Evolutionary conservation across 2,329 filamentous ascomycete genomes (phyloP), one percentile per base, ranked within the genome.

Genomic region (Xylariaceae sp.): DNA sequence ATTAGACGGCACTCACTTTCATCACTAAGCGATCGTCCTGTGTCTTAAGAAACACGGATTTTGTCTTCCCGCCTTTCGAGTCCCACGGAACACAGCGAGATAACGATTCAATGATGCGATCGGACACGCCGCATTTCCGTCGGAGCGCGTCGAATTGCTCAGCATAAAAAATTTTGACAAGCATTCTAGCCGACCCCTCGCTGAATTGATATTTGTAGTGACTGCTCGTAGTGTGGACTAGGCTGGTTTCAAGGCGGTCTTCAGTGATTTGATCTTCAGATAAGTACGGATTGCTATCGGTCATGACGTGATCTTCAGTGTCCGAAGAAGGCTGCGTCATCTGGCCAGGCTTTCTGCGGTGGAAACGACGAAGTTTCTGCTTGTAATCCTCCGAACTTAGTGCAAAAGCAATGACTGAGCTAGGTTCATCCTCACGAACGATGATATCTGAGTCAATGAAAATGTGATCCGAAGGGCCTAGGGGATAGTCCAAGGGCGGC

Each of bases 1-100:
- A 45, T 85, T 80, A 16, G 17, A 11, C 3, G 12, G 13, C n/a
- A 47, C 66, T 58, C 60, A 75, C 75, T 71, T 97, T 97, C 63
- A 97, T 82, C 42, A 99, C 89, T 56, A 99, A 87, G 34, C 94
- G 86, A 65, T 97, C 92, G 70, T 99, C 94, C 18, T 97, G 78
- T 0, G 94, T 99, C 73, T 97, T 99, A 58, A 99, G 75, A 69
- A 99, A 99, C 5, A 99, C 86, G 0, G 92, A 97, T 67, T 97
- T 97, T 2, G 93, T 97, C 73, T 99, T 99, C 60, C 94, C 94
- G 19, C 94, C 95, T 67, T 96, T 96, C 3, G 90, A 96, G 71
- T 99, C 94, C 89, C 93, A 99, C 70, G 97, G 97, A 17, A 96
- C 81, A 71, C 95, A 99, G 17, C 94, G 85, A 7, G 94, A 97